Conservation (phyloP, 169 alveolate genomes). For the Plasmodium knowlesi region DNA sequence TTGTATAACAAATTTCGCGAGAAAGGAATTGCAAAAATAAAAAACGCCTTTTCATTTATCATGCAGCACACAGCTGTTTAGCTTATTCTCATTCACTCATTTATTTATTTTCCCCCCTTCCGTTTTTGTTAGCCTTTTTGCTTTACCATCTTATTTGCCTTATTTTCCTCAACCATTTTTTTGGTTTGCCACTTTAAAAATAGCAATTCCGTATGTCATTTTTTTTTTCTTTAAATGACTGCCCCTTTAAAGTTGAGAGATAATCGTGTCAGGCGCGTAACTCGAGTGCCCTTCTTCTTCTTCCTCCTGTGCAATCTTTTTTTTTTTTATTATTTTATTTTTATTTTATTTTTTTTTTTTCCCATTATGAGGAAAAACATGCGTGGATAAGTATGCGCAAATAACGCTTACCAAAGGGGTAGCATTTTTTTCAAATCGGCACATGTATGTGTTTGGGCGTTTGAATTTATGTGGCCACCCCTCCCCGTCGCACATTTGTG, state of each 20-base stretch:
- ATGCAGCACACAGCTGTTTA: neutral
- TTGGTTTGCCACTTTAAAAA: neutral
- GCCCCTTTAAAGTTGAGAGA: neutral
- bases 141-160: neutral
- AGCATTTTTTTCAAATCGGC: neutral
- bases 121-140: neutral
- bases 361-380: neutral
- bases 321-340: neutral
- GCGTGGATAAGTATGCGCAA: neutral
- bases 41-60: neutral
- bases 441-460: neutral
- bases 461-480: neutral
- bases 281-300: neutral
- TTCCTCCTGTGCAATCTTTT: neutral
- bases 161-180: neutral
- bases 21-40: neutral
- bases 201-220: neutral
- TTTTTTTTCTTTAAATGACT: neutral
- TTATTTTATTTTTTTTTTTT: constrained; percentile 1
- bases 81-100: neutral
- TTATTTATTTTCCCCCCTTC: neutral
- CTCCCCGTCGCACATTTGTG: neutral
- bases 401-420: neutral
- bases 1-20: neutral
- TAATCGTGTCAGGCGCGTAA: neutral